A percentile compares a stretch with the other conserved stretches of the same genome.
phyloP scores from a whole-genome alignment of 192 early-diverging fungal species.

The Coemansia sp. region DNA sequence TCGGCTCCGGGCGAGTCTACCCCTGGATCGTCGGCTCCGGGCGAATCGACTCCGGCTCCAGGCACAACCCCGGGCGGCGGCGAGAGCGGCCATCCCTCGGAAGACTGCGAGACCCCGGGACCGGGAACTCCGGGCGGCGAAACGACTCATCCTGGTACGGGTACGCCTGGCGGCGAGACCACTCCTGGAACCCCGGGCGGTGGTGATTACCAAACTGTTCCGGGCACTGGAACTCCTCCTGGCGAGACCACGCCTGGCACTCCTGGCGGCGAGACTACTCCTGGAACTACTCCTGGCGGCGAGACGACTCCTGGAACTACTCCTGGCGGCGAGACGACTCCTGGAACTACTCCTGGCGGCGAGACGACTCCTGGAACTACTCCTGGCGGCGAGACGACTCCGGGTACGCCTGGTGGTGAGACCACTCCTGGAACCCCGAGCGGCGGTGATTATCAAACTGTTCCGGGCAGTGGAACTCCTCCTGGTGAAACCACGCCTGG shows the following conservation, averaged over 20 bases:
- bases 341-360: too few species aligned
- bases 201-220: neutral
- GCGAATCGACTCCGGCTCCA: neutral
- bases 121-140: neutral
- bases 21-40: neutral
- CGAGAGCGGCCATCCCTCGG: neutral
- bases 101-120: neutral
- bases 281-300: conserved; percentile 9
- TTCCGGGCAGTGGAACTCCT: neutral
- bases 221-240: conserved; percentile 1
- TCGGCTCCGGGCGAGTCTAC: neutral
- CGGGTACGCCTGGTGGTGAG: conserved; percentile 18
- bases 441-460: neutral
- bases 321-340: neutral
- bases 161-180: conserved; percentile 17
- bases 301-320: conserved; percentile 14
- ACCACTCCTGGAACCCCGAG: conserved; percentile 4
- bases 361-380: conserved; percentile 3
- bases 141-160: neutral
- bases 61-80: neutral
- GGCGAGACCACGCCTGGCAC: conserved; percentile 17
- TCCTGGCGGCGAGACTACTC: conserved; percentile 19
- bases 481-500: conserved; percentile 18
- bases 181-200: neutral
- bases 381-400: neutral